Conservation (phyloP, 768 basidiomycete genomes). For the Collybia mongolica region DNA sequence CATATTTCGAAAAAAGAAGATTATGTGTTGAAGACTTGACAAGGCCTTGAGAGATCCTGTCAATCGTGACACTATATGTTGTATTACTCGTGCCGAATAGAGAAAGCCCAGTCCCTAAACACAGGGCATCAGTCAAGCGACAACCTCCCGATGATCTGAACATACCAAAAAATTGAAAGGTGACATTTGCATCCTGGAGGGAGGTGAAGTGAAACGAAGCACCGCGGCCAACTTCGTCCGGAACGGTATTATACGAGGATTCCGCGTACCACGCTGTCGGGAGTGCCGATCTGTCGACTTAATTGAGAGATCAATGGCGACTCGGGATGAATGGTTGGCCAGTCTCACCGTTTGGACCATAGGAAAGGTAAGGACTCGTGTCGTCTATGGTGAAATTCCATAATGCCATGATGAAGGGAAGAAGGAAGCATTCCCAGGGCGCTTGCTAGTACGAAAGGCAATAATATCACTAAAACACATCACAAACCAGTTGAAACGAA, state of each 20-base stretch:
- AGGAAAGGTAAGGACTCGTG: conserved; percentile 16
- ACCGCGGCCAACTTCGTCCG: conserved; percentile 9
- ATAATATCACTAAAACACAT: background rate
- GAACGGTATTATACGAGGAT: conserved; percentile 7
- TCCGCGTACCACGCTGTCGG: conserved; percentile 10
- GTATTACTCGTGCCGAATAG: conserved; percentile 11
- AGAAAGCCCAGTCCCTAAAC: conserved; percentile 11
- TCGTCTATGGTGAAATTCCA: conserved; percentile 19
- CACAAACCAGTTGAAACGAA: background rate
- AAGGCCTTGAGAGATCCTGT: conserved; percentile 6
- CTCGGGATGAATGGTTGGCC: background rate
- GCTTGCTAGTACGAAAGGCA: conserved; percentile 3
- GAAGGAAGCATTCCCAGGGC: conserved; percentile 1
- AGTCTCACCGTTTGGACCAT: conserved; percentile 14
- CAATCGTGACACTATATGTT: conserved; percentile 15
- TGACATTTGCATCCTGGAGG: conserved; percentile 8
- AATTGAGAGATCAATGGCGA: background rate
- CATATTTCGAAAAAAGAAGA: conserved; percentile 12
- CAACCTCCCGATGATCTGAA: background rate
- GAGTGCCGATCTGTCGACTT: conserved; percentile 7
- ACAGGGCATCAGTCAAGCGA: background rate
- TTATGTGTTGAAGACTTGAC: background rate
- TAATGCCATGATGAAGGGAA: conserved; percentile 14
- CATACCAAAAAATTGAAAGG: conserved; percentile 16
- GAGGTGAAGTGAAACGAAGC: conserved; percentile 16